Evolutionary conservation across 2,329 filamentous ascomycete species (phyloP), one percentile per base, ranked within the genome.

Genomic region (Trichoderma atroviride): DNA sequence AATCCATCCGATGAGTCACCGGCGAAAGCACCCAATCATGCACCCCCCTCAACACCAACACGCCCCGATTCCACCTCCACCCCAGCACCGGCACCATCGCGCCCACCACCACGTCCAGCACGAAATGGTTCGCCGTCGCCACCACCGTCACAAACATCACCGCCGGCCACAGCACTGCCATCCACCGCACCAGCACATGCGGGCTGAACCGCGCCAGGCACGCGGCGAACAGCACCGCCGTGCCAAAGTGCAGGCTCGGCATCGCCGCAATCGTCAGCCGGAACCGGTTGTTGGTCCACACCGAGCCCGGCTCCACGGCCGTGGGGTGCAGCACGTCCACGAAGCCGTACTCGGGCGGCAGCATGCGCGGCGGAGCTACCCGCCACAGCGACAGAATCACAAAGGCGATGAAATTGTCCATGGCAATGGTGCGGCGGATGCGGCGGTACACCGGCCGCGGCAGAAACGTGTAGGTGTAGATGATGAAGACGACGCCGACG

Each of bases 21-120:
- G 63, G 63, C 53, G 53, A 57, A 33, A 58, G 35, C 13, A 66
- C 19, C 63, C 63, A 66, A 3, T 66, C 63, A 53, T 66, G 63
- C 37, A 66, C 14, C 7, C 35, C 19, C 52, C 50, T 56, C 27
- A 66, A 19, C 52, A 66, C 52, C 63, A 66, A n/a, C 29, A 66
- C 5, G 37, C 52, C 63, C n/a, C 63, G 57, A 9, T 66, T 66
- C 63, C 63, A 66, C 19, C 53, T 43, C 63, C 63, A 66, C 11
- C 52, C 63, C 27, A 66, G 10, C 5, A 47, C 14, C 53, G 63
- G 53, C 53, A 66, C 53, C 27, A 66, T 6, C 13, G 52, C 63
- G 1, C 63, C 63, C 11, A 47, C 63, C 14, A 47, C 52, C 7
- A 58, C 19, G 31, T 66, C 63, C 37, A 66, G 53, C 35, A 66